Percentiles rank a stretch among this genome's conserved stretches.
phyloP scores from a whole-genome alignment of 2,329 filamentous ascomycete species.

The Phaeomoniella chlamydospora region DNA sequence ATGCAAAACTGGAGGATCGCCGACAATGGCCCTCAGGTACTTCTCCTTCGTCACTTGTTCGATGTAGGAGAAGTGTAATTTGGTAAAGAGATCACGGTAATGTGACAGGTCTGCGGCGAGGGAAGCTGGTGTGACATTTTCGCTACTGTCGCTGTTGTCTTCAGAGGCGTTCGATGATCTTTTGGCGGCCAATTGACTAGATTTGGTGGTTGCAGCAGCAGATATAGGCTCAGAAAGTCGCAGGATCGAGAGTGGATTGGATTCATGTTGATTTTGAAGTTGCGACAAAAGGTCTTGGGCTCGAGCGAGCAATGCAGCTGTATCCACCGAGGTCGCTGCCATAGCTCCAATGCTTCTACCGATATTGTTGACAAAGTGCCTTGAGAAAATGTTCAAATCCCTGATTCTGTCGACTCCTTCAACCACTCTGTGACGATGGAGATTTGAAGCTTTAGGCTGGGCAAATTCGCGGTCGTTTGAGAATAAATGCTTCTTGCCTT shows the following conservation, averaged over 20 bases:
- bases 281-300: not conserved
- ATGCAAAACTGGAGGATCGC: constrained; percentile 76
- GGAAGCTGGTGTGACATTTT: constrained; percentile 51
- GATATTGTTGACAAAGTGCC: no score
- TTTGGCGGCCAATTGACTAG: not conserved
- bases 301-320: not conserved
- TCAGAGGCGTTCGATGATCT: constrained; percentile 59
- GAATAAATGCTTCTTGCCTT: no score
- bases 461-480: no score
- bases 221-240: constrained; percentile 11
- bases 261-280: constrained; percentile 9
- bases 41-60: constrained; percentile 99
- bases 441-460: no score
- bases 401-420: no score
- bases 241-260: constrained; percentile 21
- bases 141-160: constrained; percentile 44
- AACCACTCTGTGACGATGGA: no score
- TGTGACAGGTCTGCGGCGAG: constrained; percentile 74
- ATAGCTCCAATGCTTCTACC: no score
- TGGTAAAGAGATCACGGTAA: constrained; percentile 85
- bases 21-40: constrained; percentile 84
- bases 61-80: constrained; percentile 91
- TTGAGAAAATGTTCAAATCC: no score
- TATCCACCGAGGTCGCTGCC: not conserved
- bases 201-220: not conserved